Evolutionary conservation across 768 basidiomycete genomes (phyloP).

Genomic region (Mycena rosella): DNA sequence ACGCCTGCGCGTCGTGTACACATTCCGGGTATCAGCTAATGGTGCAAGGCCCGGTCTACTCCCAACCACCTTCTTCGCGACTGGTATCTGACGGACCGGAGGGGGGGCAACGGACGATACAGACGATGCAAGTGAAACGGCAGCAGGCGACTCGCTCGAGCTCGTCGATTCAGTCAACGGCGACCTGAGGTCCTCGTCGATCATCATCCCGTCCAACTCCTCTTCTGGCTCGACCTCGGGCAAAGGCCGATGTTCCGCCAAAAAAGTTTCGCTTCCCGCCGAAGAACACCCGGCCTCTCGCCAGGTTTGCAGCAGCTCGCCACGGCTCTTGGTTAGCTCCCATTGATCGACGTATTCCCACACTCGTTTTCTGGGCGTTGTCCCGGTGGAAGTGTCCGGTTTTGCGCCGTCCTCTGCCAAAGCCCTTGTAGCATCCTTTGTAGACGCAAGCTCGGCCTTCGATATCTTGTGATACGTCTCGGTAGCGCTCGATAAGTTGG

Average conservation of each 20-base stretch:
- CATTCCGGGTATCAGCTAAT: conserved; percentile 59
- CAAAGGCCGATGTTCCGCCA: conserved; percentile 52
- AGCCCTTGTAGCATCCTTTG: conserved; percentile 64
- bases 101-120: conserved; percentile 49
- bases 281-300: conserved; percentile 49
- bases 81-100: conserved; percentile 37
- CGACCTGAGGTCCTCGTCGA: conserved; percentile 34
- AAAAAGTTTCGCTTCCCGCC: conserved; percentile 50
- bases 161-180: conserved; percentile 28
- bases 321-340: conserved; percentile 76
- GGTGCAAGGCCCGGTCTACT: conserved; percentile 41
- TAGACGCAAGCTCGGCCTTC: conserved; percentile 56
- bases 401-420: conserved; percentile 70
- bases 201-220: conserved; percentile 23
- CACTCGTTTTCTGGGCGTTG: conserved; percentile 80
- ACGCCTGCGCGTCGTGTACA: conserved; percentile 50
- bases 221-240: conserved; percentile 47
- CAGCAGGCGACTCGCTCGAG: conserved; percentile 36
- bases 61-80: conserved; percentile 30
- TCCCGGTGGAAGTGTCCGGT: conserved; percentile 77
- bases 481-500: conserved; percentile 53
- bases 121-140: conserved; percentile 53
- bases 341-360: conserved; percentile 81
- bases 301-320: conserved; percentile 68
- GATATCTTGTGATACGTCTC: conserved; percentile 60